Conservation (phyloP, 1,139 yeast species). For the Kodamaea suecica region DNA sequence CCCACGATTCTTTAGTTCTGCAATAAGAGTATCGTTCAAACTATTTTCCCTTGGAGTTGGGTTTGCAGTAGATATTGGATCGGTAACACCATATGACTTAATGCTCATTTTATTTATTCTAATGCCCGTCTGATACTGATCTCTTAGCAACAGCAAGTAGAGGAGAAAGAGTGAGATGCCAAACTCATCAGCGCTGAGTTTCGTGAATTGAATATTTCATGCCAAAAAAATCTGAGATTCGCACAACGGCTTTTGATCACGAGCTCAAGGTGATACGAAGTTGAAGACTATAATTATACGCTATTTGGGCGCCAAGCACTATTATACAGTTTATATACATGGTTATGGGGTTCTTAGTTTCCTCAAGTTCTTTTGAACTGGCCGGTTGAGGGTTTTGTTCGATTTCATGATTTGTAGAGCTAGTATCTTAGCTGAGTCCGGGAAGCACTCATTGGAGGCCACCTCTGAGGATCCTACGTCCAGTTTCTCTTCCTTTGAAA, state of each 20-base stretch:
- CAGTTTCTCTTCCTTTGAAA: conserved; percentile 5
- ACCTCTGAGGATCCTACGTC: neutral
- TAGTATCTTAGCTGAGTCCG: conserved; percentile 5
- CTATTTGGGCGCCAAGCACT: neutral
- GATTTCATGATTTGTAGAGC: conserved; percentile 9
- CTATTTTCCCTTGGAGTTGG: conserved; percentile 79
- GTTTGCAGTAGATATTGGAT: conserved; percentile 79
- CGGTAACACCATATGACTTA: conserved; percentile 72
- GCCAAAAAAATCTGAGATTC: no score
- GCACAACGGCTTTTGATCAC: neutral
- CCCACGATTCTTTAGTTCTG: conserved; percentile 77
- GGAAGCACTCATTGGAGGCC: neutral
- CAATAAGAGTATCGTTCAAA: conserved; percentile 71
- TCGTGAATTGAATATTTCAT: no score
- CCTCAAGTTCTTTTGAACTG: conserved; percentile 6
- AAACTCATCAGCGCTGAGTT: no score
- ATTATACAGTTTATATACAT: conserved; percentile 25
- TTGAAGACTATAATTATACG: neutral
- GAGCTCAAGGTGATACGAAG: no score
- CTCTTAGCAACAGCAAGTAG: no score
- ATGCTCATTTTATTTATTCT: conserved; percentile 23
- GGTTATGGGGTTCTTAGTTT: conserved; percentile 16
- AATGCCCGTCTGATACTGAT: no score
- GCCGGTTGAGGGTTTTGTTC: conserved; percentile 7
- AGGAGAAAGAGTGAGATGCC: no score